A percentile compares a stretch with the other conserved stretches of the same genome.
phyloP scores from a whole-genome alignment of 73 alveolate species.

The Symbiodinium natans region DNA sequence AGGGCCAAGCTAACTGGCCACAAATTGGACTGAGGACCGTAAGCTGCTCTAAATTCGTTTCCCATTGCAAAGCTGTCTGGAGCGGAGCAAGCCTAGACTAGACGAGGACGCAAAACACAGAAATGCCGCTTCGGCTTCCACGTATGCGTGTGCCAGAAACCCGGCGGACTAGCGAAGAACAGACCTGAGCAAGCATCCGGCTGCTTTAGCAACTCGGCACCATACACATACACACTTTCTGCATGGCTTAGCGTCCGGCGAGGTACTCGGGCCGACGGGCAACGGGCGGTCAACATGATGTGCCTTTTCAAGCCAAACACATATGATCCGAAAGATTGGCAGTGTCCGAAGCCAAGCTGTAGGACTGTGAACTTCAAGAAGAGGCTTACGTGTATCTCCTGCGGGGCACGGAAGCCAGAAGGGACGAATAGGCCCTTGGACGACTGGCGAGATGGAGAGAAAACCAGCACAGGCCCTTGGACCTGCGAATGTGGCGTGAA shows the following conservation, averaged over 20 bases:
- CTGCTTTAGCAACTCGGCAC: too few species aligned
- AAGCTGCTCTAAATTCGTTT: too few species aligned
- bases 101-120: too few species aligned
- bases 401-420: conserved; percentile 84
- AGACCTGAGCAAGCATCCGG: too few species aligned
- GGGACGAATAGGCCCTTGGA: conserved; percentile 58
- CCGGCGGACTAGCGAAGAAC: too few species aligned
- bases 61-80: too few species aligned
- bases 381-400: conserved; percentile 85
- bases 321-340: conserved; percentile 91
- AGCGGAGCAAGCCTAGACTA: too few species aligned
- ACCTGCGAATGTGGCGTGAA: conserved; percentile 44
- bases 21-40: too few species aligned
- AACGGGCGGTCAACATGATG: conserved; percentile 38
- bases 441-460: conserved; percentile 92
- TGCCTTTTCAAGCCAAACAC: conserved; percentile 85
- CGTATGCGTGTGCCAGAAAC: too few species aligned
- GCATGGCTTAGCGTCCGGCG: not conserved
- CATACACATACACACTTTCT: not conserved
- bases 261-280: not conserved
- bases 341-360: conserved; percentile 92
- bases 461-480: conserved; percentile 77
- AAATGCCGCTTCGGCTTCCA: too few species aligned
- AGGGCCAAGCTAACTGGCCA: too few species aligned
- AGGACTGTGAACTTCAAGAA: conserved; percentile 88